Base-by-base conservation (phyloP, 768 basidiomycete genomes). In the Hypholoma sublateritium region DNA sequence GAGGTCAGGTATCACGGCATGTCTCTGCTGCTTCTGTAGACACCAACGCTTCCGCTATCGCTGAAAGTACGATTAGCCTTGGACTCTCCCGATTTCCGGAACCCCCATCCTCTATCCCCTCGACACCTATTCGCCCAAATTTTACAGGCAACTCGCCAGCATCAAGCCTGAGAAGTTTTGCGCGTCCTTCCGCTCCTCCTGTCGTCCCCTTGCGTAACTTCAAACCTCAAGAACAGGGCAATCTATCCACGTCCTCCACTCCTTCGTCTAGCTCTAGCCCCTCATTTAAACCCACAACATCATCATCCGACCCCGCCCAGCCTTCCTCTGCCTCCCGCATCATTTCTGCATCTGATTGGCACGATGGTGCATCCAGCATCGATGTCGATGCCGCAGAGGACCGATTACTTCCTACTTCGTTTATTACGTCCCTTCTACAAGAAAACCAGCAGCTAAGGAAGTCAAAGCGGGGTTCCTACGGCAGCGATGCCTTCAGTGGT, bases 361-460 rank as follows among this genome's bases (percentile, higher is more conserved):
- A 84, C 57, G 85, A 86, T 64, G 85, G 81, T 2, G 78, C 82
- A 16, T 84, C 83, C 12, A 78, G 75, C 57, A 80, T 87, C 53
- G 78, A 77, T 50, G 74, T 81, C 49, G 83, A 83, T 68, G 76
- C 79, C n/a, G 68, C 76, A 8, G 84, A 86, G 62, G 81, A 84
- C 62, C 75, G 78, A 17, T 70, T 86, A 43, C 75, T 88, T 19
- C 78, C 84, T 7, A 85, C 86, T 2, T 80, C 83, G 2, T 81
- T 87, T 66, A 86, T 87, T 58, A 85, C 85, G 16, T 76, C 76
- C 6, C 70, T 86, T 14, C 74, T 86, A 13, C 77, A 74, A 60
- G 78, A 83, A 59, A 76, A 74, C 60, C 67, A 69, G 44, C 67
- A 71, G 22, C 59, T 63, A 28, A 66, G 68, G 34, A 62, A 51